These are phyloP conservation scores for Millerozyma acaciae DNA, from an alignment of 805 yeast genomes.

Conservation along the genomic window DNA sequence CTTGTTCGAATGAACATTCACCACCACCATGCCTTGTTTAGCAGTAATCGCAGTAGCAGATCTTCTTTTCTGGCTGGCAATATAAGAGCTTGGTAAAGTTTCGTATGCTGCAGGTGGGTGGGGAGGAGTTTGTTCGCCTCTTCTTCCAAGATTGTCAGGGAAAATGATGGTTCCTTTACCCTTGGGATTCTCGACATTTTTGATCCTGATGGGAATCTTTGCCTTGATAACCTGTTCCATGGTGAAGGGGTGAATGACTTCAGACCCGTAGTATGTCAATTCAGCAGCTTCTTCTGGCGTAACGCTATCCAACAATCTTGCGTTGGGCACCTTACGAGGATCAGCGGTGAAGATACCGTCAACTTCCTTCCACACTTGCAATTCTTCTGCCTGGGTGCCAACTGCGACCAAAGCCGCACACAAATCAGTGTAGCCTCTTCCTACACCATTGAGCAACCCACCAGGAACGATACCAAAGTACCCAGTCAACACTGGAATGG, in stretches of 20 bases:
- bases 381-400: constrained; percentile 85
- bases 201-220: constrained; percentile 92
- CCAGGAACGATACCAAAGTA: constrained; percentile 96
- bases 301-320: constrained; percentile 78
- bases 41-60: constrained; percentile 96
- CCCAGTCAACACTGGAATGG: constrained; percentile 91
- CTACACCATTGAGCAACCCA: constrained; percentile 87
- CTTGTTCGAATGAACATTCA: constrained; percentile 91
- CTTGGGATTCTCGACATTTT: constrained; percentile 90
- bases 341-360: constrained; percentile 99
- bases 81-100: constrained; percentile 33
- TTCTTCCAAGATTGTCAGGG: constrained; percentile 82
- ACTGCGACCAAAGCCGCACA: constrained; percentile 97
- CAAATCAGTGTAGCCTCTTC: constrained; percentile 95
- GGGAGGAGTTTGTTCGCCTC: constrained; percentile 89
- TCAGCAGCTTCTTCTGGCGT: constrained; percentile 99
- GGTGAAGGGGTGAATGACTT: constrained; percentile 97
- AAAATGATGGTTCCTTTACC: constrained; percentile 92
- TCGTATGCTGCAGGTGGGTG: constrained; percentile 85
- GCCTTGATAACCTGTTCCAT: constrained; percentile 99
- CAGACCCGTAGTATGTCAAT: constrained; percentile 94
- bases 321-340: constrained; percentile 90
- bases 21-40: constrained; percentile 84
- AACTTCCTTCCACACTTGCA: constrained; percentile 98
- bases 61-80: constrained; percentile 46